Evolutionary conservation across 2,329 filamentous ascomycete genomes (phyloP).

Genomic region (Nannizzia gypsea): DNA sequence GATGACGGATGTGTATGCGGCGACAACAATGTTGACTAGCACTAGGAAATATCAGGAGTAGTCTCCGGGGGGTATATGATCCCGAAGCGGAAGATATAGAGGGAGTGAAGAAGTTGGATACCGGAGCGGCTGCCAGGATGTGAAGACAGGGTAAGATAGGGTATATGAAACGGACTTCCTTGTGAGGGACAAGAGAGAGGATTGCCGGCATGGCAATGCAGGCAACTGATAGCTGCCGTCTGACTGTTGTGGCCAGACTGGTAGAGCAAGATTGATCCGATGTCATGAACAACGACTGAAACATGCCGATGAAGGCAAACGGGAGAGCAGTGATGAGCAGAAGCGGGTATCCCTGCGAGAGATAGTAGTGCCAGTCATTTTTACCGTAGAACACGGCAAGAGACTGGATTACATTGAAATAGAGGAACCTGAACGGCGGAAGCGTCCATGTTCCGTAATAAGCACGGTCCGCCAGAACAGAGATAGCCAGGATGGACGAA

Average conservation of each 20-base stretch:
- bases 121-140: constrained; percentile 58
- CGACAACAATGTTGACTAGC: constrained; percentile 56
- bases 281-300: constrained; percentile 38
- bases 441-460: constrained; percentile 85
- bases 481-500: constrained; percentile 47
- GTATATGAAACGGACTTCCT: constrained; percentile 95
- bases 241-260: constrained; percentile 23
- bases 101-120: constrained; percentile 53
- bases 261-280: constrained; percentile 20
- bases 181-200: constrained; percentile 77
- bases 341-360: constrained; percentile 78
- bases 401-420: constrained; percentile 81
- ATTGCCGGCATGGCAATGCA: constrained; percentile 48
- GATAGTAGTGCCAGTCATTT: constrained; percentile 87
- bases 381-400: constrained; percentile 85
- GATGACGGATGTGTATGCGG: constrained; percentile 58
- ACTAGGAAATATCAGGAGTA: constrained; percentile 49
- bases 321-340: constrained; percentile 74
- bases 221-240: constrained; percentile 46
- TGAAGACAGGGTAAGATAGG: constrained; percentile 81
- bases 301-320: constrained; percentile 57
- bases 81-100: constrained; percentile 25
- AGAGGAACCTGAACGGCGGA: constrained; percentile 72
- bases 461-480: constrained; percentile 55
- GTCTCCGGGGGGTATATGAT: constrained; percentile 34